These are phyloP conservation scores for Carex myosuroides DNA, from an alignment of 176 grass and related monocot genomes.

Conservation along the genomic window DNA sequence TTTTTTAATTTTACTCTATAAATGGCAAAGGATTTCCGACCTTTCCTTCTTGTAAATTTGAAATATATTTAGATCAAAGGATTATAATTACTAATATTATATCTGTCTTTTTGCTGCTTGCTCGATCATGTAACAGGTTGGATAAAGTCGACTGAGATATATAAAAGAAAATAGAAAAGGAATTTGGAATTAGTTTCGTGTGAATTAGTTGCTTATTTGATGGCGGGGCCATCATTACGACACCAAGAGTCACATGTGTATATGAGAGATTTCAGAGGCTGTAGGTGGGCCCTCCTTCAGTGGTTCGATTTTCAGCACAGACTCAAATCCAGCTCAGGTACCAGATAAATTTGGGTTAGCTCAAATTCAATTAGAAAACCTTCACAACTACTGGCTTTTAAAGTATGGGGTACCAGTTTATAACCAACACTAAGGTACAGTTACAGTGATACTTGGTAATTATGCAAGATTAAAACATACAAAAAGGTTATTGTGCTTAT, in stretches of 20 bases:
- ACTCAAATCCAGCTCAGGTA: constrained; percentile 18
- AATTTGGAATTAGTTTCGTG: neutral
- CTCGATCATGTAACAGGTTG: neutral
- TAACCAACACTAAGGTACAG: neutral
- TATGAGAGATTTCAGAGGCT: constrained; percentile 48
- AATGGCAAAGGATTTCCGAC: neutral
- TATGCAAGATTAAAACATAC: neutral
- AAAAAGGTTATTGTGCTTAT: neutral
- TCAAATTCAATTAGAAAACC: constrained; percentile 1
- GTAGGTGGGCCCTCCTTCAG: constrained; percentile 54
- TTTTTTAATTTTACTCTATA: constrained; percentile 5
- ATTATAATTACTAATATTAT: neutral
- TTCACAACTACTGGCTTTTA: neutral
- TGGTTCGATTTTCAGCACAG: constrained; percentile 57
- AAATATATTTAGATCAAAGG: neutral
- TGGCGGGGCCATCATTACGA: constrained; percentile 37
- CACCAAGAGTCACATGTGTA: constrained; percentile 50
- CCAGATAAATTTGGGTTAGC: neutral
- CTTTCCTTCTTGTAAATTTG: neutral
- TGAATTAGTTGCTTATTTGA: neutral
- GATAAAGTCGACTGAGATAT: neutral
- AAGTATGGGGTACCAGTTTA: neutral
- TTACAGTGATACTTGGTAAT: neutral
- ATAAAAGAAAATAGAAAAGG: neutral
- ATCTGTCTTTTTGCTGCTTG: neutral